Conservation (phyloP, 2,329 filamentous ascomycete species). For the Penicillium paneum region DNA sequence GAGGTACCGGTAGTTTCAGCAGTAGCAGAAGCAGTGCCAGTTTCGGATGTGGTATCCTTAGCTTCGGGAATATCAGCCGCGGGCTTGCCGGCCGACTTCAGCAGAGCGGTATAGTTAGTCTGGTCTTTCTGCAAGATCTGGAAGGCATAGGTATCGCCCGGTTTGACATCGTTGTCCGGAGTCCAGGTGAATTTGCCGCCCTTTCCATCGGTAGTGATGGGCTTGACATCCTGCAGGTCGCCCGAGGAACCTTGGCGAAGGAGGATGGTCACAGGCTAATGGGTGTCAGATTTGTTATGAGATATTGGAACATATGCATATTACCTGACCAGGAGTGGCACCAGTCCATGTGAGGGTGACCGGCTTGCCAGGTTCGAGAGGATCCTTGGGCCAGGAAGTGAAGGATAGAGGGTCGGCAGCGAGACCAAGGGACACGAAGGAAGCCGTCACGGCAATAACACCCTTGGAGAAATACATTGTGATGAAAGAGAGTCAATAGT, state of each 20-base stretch:
- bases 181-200: constrained; percentile 53
- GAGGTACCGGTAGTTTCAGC: not conserved
- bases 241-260: constrained; percentile 52
- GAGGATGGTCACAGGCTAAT: constrained; percentile 53
- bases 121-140: constrained; percentile 53
- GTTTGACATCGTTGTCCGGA: constrained; percentile 42
- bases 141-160: constrained; percentile 55
- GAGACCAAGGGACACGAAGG: constrained; percentile 43
- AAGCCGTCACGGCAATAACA: constrained; percentile 47
- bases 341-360: constrained; percentile 50
- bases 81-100: constrained; percentile 43
- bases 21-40: not conserved
- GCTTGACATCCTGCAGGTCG: constrained; percentile 51
- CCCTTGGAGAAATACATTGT: constrained; percentile 53
- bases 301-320: not conserved
- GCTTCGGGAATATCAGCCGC: constrained; percentile 1
- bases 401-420: constrained; percentile 50
- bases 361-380: constrained; percentile 49
- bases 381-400: constrained; percentile 49
- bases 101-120: constrained; percentile 56
- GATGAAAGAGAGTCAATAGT: constrained; percentile 7
- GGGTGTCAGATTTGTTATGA: constrained; percentile 11
- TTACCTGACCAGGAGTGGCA: constrained; percentile 36
- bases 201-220: constrained; percentile 40
- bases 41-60: constrained; percentile 7